Conservation (phyloP, 371 early-diverging fungal species). For the Apophysomyces sp. region DNA sequence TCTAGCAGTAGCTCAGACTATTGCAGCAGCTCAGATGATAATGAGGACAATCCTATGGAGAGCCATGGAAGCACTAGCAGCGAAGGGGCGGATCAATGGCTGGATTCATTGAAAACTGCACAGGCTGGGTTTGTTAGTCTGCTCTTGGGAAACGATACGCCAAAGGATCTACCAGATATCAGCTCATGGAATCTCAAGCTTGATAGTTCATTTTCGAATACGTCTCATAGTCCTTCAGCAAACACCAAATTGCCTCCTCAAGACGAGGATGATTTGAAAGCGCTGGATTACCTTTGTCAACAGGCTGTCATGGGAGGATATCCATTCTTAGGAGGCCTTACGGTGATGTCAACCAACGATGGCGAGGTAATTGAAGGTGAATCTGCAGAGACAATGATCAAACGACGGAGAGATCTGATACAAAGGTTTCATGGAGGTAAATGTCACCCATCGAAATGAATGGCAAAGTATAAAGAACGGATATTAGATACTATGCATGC, state of each 20-base stretch:
- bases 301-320: constrained; percentile 57
- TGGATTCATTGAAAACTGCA: constrained; percentile 19
- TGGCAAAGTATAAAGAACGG: background rate
- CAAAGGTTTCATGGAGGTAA: constrained; percentile 51
- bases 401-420: constrained; percentile 45
- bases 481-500: constrained; percentile 3
- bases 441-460: background rate
- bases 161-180: background rate
- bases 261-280: constrained; percentile 14
- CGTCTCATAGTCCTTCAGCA: constrained; percentile 6
- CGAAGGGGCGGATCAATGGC: background rate
- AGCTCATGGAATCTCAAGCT: background rate
- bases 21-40: background rate
- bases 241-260: background rate
- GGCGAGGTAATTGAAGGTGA: constrained; percentile 49
- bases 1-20: constrained; percentile 9
- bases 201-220: background rate
- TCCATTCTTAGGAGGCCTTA: constrained; percentile 48
- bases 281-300: constrained; percentile 42
- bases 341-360: constrained; percentile 20
- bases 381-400: constrained; percentile 41
- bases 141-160: constrained; percentile 5
- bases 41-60: background rate
- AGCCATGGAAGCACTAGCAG: background rate
- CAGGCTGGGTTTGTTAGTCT: constrained; percentile 36